Evolutionary conservation across 1,139 yeast genomes (phyloP), one percentile per base, ranked within the genome.

Genomic region (Scheffersomyces titani): DNA sequence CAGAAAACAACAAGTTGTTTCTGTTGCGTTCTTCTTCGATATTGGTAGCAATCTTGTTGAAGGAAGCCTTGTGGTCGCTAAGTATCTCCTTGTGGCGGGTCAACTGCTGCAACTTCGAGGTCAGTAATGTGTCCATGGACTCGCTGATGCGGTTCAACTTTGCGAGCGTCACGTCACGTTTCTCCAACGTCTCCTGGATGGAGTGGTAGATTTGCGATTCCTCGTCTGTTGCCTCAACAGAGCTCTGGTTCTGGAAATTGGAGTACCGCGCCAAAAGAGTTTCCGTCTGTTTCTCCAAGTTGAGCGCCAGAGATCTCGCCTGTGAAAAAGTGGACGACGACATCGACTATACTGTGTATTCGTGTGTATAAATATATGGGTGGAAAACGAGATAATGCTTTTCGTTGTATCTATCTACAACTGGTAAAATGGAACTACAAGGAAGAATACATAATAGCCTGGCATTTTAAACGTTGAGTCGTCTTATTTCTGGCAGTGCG

Each of bases 81-180:
- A 92, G 76, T 30, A 85, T 83, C 70, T 92, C 97, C 64, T 84
- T 85, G 70, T 92, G 97, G 58, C 98, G 85, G 56, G 88, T 86
- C 51, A 92, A 75, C 69, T 94, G 98, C 66, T 90, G 94, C 47
- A 87, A 72, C 71, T 91, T 90, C 0, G 94, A 84, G 0, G 94
- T 87, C 89, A 3, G 50, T 56, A 45, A 52, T 5, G 55, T 21
- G 16, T 49, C 54, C 30, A 44, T 53, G 11, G 87, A 77, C 54
- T 89, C 92, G 51, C 86, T 72, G 47, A 79, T 73, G 51, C 81
- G 71, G 58, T 74, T 77, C 60, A 83, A 66, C 56, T 71, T 70
- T 47, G 59, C 63, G 19, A 79, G 63, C 19, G 73, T 64, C 3
- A 67, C 71, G 44, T 76, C 78, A 53, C 83, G 61, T 56, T 73